Evolutionary conservation across 2,329 filamentous ascomycete genomes (phyloP), one percentile per base, ranked within the genome.

Genomic region (Claviceps fusiformis): DNA sequence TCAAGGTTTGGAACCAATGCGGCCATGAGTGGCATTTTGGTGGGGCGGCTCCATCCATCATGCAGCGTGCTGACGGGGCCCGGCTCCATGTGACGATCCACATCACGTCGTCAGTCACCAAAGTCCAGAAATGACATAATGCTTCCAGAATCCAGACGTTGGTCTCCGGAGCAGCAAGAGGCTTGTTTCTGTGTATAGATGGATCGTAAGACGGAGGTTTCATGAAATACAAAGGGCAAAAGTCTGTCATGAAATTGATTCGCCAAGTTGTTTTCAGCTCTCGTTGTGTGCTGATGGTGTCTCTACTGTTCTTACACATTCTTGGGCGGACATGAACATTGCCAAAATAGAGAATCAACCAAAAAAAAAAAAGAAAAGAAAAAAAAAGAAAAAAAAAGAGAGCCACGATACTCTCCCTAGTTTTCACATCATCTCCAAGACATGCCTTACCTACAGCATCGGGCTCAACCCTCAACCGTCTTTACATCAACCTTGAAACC

Each of bases 401-500:
- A n/a, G 8, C 3, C n/a, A 17, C 3, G 24, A 44, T 44, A 17
- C 19, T 3, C 2, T 41, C 29, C 13, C 24, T 19, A 13, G 17
- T 11, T 17, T 17, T 47, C 46, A 17, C 48, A 37, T 24, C 19
- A 11, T 39, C 13, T 41, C 17, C n/a, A 39, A 39, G 13, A 17
- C n/a, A 29, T 5, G 29, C n/a, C 31, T 15, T 19, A 19, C 24
- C n/a, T 47, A 24, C 37, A 17, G 78, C 46, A n/a, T 29, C 31
- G 39, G 15, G n/a, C 37, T 56, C 49, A 56, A 31, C 39, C 52
- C 35, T 58, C 52, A 44, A 56, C 17, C 10, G 54, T 68, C 63
- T 74, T 76, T 29, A 75, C 74, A 62, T 86, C 79, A 48, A 86
- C 74, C 64, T 79, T 79, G 63, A 90, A 78, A 2, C 85, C 86